phyloP scores from a whole-genome alignment of 495 filamentous ascomycete genomes.

The Xanthoparmelia taractica region DNA sequence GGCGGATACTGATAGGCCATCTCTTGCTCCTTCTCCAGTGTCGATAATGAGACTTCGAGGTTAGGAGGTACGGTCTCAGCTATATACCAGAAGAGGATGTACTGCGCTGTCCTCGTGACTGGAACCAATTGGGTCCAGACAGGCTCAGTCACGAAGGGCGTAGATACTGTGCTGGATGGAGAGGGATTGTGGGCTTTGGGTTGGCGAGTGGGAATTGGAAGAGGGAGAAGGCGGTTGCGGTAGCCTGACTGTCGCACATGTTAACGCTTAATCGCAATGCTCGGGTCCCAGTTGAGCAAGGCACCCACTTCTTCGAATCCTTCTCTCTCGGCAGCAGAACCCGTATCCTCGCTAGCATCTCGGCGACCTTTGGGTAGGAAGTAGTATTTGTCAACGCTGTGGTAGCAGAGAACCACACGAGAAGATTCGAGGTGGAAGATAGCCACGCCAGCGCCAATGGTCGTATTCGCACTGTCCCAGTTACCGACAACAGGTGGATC shows the following conservation, averaged over 20 bases:
- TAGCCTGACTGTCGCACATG: slow-evolving; percentile 34
- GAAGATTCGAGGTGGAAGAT: slow-evolving; percentile 41
- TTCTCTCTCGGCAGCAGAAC: slow-evolving; percentile 36
- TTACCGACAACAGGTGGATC: slow-evolving; percentile 17
- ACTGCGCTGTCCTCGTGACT: slow-evolving; percentile 29
- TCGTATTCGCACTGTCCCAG: slow-evolving; percentile 22
- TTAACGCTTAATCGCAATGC: background rate
- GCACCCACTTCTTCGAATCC: slow-evolving; percentile 40
- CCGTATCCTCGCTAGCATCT: slow-evolving; percentile 37
- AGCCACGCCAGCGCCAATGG: slow-evolving; percentile 37
- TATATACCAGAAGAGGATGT: slow-evolving; percentile 44
- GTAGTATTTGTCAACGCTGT: slow-evolving; percentile 35
- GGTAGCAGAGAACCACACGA: slow-evolving; percentile 40
- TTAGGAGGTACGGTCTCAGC: slow-evolving; percentile 42
- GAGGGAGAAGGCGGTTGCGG: slow-evolving; percentile 40
- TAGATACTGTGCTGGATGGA: background rate
- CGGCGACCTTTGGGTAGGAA: slow-evolving; percentile 43
- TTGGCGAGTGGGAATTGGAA: slow-evolving; percentile 37
- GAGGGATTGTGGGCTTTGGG: slow-evolving; percentile 28
- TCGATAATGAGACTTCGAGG: slow-evolving; percentile 26
- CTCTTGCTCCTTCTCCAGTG: slow-evolving; percentile 7
- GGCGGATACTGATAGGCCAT: slow-evolving; percentile 25
- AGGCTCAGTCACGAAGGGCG: slow-evolving; percentile 34
- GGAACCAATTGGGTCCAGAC: slow-evolving; percentile 39
- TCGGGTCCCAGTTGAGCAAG: background rate